Percentiles rank a stretch among this genome's conserved stretches.
Evolutionary conservation across 2,329 filamentous ascomycete species (phyloP).

Genomic region (Hymenoscyphus linearis): DNA sequence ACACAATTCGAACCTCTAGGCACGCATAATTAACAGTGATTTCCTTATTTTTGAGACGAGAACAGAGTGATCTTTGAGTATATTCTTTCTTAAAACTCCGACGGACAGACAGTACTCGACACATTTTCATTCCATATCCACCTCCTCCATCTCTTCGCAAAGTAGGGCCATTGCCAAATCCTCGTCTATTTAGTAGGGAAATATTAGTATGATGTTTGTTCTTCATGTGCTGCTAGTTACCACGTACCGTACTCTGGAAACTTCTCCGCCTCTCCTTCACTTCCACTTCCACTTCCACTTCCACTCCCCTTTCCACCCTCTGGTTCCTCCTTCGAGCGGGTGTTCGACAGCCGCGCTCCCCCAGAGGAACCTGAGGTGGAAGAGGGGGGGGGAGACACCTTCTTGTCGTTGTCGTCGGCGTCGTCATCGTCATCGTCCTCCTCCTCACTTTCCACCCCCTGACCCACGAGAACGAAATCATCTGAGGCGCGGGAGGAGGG

Average conservation of each 20-base stretch:
- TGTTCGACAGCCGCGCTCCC: not conserved
- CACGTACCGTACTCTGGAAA: not conserved
- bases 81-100: constrained; percentile 14
- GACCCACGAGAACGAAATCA: not conserved
- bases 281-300: no score
- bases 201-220: not conserved
- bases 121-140: constrained; percentile 6
- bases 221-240: not conserved
- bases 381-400: no score
- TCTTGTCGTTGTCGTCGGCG: no score
- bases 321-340: not conserved
- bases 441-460: not conserved
- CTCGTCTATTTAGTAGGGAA: not conserved
- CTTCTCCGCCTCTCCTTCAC: not conserved
- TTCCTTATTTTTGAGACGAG: no score
- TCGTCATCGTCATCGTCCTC: not conserved
- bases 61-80: no score
- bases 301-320: no score
- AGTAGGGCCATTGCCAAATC: not conserved
- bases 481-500: not conserved
- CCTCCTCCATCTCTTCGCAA: not conserved
- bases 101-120: constrained; percentile 18
- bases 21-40: no score
- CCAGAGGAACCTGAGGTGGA: not conserved
- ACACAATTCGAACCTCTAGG: not conserved